A percentile compares a stretch with the other conserved stretches of the same genome.
Evolutionary conservation across 2,329 filamentous ascomycete species (phyloP).

Genomic region (Phialophora expanda): DNA sequence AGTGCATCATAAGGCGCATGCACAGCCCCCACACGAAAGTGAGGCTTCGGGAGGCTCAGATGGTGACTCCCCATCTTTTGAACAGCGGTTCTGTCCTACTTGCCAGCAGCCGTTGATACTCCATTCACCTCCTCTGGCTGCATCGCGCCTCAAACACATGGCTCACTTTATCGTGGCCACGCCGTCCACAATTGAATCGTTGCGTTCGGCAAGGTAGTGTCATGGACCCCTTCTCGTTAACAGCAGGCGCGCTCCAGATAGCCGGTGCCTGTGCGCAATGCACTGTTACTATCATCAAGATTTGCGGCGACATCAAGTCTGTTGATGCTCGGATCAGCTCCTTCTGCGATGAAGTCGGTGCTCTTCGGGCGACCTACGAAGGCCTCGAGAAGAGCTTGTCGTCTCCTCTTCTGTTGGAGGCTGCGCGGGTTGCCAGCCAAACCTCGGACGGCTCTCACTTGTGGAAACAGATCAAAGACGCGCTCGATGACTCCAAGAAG

Average conservation of each 20-base stretch:
- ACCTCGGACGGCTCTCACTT: constrained; percentile 35
- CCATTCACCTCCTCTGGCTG: not conserved
- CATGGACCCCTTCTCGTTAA: constrained; percentile 35
- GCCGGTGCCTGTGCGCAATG: constrained; percentile 32
- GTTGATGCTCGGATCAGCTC: constrained; percentile 35
- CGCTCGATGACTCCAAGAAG: constrained; percentile 33
- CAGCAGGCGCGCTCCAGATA: constrained; percentile 32
- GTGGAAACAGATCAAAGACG: constrained; percentile 34
- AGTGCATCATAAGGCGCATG: not conserved
- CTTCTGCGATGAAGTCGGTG: constrained; percentile 36
- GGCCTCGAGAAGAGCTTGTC: constrained; percentile 33
- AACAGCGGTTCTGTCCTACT: constrained; percentile 4
- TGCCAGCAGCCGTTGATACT: not conserved
- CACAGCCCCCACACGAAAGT: constrained; percentile 25
- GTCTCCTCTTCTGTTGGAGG: constrained; percentile 34
- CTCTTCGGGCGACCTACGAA: constrained; percentile 35
- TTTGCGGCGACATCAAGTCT: constrained; percentile 33
- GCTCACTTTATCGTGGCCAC: not conserved
- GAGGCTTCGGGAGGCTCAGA: constrained; percentile 50
- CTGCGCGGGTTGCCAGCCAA: constrained; percentile 34
- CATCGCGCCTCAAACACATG: not conserved
- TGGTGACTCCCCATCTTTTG: not conserved
- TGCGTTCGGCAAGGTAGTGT: not conserved
- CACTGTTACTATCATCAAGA: constrained; percentile 38
- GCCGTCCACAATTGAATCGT: not conserved